Conservation (phyloP, 2,329 filamentous ascomycete species). For the Cryphonectria carpinicola region DNA sequence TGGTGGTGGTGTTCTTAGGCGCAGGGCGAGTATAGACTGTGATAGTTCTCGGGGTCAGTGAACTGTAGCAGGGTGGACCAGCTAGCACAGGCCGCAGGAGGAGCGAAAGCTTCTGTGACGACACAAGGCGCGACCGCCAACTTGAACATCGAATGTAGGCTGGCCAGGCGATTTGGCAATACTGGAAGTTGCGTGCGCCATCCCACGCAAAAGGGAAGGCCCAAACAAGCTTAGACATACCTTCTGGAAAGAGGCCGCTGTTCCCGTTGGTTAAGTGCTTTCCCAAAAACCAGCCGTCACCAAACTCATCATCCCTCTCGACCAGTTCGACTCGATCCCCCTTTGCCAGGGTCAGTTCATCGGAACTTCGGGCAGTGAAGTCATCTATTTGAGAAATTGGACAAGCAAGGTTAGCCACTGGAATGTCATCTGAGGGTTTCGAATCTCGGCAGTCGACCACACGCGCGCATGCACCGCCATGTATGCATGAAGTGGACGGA, state of each 20-base stretch:
- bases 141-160: not conserved
- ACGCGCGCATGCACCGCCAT: constrained; percentile 18
- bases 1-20: constrained; percentile 44
- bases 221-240: constrained; percentile 51
- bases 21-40: constrained; percentile 65
- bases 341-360: constrained; percentile 87
- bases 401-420: constrained; percentile 22
- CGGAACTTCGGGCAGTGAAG: constrained; percentile 86
- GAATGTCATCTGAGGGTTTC: constrained; percentile 11
- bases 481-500: constrained; percentile 5
- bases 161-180: not conserved
- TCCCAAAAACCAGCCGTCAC: constrained; percentile 83
- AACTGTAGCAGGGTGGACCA: not conserved
- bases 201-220: not conserved
- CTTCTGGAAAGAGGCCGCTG: constrained; percentile 82
- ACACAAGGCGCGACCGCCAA: not conserved
- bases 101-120: too few relatives aligned
- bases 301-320: constrained; percentile 86
- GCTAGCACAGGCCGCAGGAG: constrained; percentile 10
- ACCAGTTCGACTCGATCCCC: constrained; percentile 83
- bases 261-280: constrained; percentile 74
- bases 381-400: constrained; percentile 65
- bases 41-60: constrained; percentile 11
- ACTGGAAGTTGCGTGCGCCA: not conserved
- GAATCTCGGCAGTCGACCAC: constrained; percentile 22